phyloP scores from a whole-genome alignment of 345 rosid species.

The Sisymbrium irio region DNA sequence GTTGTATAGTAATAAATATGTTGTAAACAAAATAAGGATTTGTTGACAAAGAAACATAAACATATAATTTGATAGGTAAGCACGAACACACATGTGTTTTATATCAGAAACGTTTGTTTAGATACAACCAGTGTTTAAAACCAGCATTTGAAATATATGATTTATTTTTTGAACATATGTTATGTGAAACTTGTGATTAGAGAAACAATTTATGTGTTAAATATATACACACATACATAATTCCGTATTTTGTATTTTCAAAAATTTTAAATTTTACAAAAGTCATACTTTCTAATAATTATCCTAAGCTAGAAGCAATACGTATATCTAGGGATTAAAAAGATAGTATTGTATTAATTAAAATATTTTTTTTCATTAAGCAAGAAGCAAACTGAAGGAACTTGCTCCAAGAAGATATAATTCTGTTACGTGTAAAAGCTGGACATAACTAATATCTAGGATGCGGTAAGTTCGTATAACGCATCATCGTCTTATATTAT shows the following conservation, averaged over 20 bases:
- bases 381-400: neutral
- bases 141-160: neutral
- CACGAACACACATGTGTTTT: neutral
- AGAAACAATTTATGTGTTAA: neutral
- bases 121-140: neutral
- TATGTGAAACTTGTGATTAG: neutral
- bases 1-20: too few relatives aligned
- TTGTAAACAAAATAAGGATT: neutral
- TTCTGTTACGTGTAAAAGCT: neutral
- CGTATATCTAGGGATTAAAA: neutral
- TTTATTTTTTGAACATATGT: neutral
- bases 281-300: neutral
- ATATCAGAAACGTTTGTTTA: neutral
- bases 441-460: neutral
- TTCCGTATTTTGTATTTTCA: too few relatives aligned
- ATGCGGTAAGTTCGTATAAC: neutral
- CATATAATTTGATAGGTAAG: constrained; percentile 1
- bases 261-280: too few relatives aligned
- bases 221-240: too few relatives aligned
- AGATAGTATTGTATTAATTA: neutral
- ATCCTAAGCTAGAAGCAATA: neutral
- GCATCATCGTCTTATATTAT: neutral
- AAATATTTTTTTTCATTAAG: neutral
- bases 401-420: neutral
- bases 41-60: neutral